Conservation (phyloP, 257 asterid genomes). For the Cruciata laevipes region DNA sequence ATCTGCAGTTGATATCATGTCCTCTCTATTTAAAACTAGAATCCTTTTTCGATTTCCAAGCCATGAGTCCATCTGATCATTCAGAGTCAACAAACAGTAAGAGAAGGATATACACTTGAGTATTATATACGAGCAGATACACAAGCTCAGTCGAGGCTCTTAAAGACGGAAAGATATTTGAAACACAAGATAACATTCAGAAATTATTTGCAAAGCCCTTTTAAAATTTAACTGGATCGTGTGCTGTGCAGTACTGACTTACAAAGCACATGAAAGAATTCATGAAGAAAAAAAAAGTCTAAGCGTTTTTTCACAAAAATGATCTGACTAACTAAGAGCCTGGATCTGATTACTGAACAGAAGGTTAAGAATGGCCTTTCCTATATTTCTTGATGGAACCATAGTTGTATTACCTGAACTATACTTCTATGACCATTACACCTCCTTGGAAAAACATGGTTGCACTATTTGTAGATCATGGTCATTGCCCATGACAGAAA, state of each 20-base stretch:
- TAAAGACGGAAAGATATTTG: neutral
- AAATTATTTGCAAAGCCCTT: neutral
- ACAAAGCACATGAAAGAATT: neutral
- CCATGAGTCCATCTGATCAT: conserved; percentile 81
- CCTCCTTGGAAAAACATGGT: neutral
- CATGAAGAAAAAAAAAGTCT: neutral
- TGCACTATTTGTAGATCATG: too few relatives aligned
- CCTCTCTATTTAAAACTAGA: conserved; percentile 87
- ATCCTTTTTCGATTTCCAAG: conserved; percentile 83
- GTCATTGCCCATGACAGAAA: neutral
- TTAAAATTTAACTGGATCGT: neutral
- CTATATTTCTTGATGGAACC: neutral
- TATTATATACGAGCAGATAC: neutral
- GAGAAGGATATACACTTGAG: neutral
- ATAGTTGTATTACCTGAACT: neutral
- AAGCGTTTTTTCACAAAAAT: neutral
- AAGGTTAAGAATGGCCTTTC: neutral
- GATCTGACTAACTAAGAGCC: neutral
- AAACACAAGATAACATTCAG: neutral
- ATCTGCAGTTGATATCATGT: conserved; percentile 86
- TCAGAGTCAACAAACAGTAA: neutral
- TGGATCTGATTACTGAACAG: neutral
- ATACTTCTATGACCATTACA: neutral
- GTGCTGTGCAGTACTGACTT: neutral
- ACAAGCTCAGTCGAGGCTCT: neutral